These are phyloP conservation scores for Aquilaria yunnanensis DNA, from an alignment of 345 rosid species.

Conservation along the genomic window DNA sequence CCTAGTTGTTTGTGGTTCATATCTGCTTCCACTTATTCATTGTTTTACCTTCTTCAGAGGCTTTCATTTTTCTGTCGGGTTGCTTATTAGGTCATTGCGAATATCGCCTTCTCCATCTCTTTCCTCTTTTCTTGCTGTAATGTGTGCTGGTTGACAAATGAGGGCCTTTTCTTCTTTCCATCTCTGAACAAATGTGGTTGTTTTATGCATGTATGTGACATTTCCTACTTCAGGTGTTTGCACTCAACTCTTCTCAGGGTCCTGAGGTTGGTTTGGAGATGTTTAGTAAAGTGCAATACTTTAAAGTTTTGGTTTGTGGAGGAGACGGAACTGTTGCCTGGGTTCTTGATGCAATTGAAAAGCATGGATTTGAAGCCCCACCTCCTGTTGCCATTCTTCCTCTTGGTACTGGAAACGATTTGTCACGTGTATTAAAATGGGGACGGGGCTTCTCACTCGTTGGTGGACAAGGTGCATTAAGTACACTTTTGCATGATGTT, in stretches of 20 bases:
- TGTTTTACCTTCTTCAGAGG: not conserved
- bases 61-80: not conserved
- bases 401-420: constrained; percentile 83
- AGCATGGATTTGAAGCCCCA: constrained; percentile 62
- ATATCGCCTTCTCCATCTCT: no score
- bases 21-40: no score
- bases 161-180: no score
- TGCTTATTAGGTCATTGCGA: no score
- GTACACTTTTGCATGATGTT: constrained; percentile 57
- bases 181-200: not conserved
- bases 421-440: constrained; percentile 80
- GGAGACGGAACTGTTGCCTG: constrained; percentile 92
- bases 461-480: constrained; percentile 63
- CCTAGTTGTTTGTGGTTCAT: no score
- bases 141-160: no score
- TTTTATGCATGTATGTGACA: not conserved
- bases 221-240: constrained; percentile 51
- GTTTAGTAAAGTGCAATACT: constrained; percentile 54
- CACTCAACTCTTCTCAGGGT: constrained; percentile 63
- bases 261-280: constrained; percentile 72
- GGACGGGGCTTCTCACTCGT: constrained; percentile 67
- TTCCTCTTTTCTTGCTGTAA: no score
- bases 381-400: constrained; percentile 88
- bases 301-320: constrained; percentile 75
- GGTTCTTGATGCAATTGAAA: constrained; percentile 77